Evolutionary conservation across 257 asterid species (phyloP).

Genomic region (Agastache rugosa): DNA sequence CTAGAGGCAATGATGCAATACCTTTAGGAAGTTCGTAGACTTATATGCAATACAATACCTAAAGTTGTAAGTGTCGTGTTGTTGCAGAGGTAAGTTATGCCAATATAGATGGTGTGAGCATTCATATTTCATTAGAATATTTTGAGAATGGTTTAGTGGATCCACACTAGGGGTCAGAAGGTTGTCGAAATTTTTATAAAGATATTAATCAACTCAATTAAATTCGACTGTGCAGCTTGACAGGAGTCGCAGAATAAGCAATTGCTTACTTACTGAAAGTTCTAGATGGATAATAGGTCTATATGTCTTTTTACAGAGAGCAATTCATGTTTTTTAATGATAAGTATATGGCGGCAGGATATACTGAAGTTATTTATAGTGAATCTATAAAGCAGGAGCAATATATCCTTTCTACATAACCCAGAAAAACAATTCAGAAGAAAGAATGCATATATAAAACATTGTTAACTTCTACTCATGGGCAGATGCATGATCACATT

Average conservation of each 20-base stretch:
- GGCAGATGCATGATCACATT: background rate
- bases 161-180: background rate
- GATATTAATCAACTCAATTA: background rate
- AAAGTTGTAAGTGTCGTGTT: background rate
- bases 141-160: background rate
- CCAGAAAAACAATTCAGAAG: too few relatives aligned
- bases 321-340: too few relatives aligned
- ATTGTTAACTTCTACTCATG: background rate
- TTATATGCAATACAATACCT: background rate
- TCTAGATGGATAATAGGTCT: background rate
- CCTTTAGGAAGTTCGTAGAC: background rate
- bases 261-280: slow-evolving; percentile 4
- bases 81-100: background rate
- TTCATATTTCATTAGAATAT: background rate
- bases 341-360: too few relatives aligned
- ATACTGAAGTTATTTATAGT: too few relatives aligned
- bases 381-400: too few relatives aligned
- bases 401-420: too few relatives aligned
- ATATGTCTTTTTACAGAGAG: background rate
- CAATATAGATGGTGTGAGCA: background rate
- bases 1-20: background rate
- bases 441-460: too few relatives aligned
- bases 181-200: background rate
- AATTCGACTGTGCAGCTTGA: background rate
- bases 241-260: background rate